These are phyloP conservation scores for Talaromyces islandicus DNA, from an alignment of 2,329 filamentous ascomycete species.

Conservation along the genomic window DNA sequence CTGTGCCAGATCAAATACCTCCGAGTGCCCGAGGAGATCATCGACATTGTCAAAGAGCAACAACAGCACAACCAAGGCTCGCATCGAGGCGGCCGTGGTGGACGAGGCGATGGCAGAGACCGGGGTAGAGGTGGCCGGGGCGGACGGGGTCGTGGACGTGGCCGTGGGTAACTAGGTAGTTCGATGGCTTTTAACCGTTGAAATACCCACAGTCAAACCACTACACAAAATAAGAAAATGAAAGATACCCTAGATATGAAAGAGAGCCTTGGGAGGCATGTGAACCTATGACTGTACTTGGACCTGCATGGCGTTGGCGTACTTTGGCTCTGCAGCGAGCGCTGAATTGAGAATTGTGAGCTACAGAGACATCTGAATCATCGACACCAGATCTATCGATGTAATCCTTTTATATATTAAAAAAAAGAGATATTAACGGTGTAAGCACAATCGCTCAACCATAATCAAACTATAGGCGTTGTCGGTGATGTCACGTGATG, in stretches of 20 bases:
- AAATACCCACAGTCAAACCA: neutral
- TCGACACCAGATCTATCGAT: neutral
- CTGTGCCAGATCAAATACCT: conserved; percentile 86
- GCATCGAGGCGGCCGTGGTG: conserved; percentile 36
- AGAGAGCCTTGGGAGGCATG: neutral
- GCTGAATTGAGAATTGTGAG: neutral
- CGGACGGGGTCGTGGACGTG: conserved; percentile 39
- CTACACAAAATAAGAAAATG: conserved; percentile 7
- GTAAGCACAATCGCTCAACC: neutral
- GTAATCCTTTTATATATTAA: neutral
- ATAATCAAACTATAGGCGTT: neutral
- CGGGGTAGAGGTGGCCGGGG: conserved; percentile 38
- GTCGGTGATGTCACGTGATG: neutral
- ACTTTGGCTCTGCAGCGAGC: conserved; percentile 13
- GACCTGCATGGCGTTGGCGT: conserved; percentile 36
- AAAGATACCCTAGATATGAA: conserved; percentile 26
- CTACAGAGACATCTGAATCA: neutral
- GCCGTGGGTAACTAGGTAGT: conserved; percentile 29
- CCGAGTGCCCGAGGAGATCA: conserved; percentile 90
- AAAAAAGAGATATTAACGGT: neutral
- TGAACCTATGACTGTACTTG: conserved; percentile 17
- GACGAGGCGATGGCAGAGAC: conserved; percentile 30
- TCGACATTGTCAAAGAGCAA: conserved; percentile 88
- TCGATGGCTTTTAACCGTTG: neutral
- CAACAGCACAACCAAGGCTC: conserved; percentile 60